Evolutionary conservation across 1,284 basidiomycete species (phyloP), one percentile per base, ranked within the genome.

Genomic region (Pseudozyma tsukubaensis): DNA sequence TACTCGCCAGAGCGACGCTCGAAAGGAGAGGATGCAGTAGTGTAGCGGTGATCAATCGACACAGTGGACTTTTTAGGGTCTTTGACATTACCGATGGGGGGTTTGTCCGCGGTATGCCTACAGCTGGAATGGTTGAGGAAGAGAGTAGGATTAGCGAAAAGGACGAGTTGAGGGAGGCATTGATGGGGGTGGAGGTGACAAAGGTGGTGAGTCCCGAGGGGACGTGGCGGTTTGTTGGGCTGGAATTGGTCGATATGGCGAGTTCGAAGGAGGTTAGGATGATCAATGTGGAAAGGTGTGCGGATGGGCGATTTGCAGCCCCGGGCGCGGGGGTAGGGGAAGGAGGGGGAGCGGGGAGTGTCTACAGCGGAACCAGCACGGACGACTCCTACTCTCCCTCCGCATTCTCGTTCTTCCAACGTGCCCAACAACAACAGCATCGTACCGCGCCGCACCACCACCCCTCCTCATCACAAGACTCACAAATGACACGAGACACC

Each of bases 21-120:
- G 34, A 90, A 78, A 1, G 88, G 86, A 74, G 89, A 88, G 37
- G 89, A 87, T 52, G 87, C 85, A 50, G 89, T 85, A 32, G 91
- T 89, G 44, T 93, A 85, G 12, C 91, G 89, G 1, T 92, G 89
- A 74, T 93, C 93, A 74, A 91, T 85, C 34, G 90, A 65, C 35
- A 91, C 88, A 61, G 92, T 71, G 51, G 90, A 88, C 1, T 88
- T 88, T 43, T 86, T 85, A 4, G 92, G 90, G 44, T 87, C 83
- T 59, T 80, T 67, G 83, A 90, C 89, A 19, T 92, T 91, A 24
- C 85, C 81, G 81, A 92, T 92, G 60, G 91, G 89, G 84, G 93
- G 91, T 66, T 88, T 88, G 8, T 85, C 83, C 80, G 92, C 90
- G 37, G 90, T 90, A 18, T 88, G 86, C 51, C 86, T 81, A 8